Evolutionary conservation across 768 basidiomycete genomes (phyloP).

Genomic region (Clavulina sp.): DNA sequence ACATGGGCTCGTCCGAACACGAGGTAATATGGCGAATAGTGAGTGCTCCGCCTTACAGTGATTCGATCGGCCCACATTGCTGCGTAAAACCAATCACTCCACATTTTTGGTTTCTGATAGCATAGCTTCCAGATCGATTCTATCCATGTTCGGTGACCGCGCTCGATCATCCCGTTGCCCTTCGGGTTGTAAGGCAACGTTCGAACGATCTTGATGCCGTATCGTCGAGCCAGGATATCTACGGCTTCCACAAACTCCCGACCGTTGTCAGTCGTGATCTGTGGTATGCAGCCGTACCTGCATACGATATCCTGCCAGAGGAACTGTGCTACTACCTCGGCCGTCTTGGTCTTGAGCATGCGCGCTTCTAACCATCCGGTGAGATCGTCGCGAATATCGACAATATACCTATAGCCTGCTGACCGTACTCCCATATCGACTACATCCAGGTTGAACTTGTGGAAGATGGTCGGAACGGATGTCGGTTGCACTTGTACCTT

Average conservation of each 20-base stretch:
- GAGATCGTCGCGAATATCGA: background rate
- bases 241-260: background rate
- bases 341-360: background rate
- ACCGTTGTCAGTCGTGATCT: background rate
- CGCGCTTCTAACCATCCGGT: background rate
- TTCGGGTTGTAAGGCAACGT: background rate
- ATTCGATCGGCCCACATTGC: conserved; percentile 17
- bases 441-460: background rate
- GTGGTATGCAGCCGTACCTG: background rate
- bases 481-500: background rate
- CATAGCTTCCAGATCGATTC: background rate
- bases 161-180: background rate
- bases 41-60: conserved; percentile 17
- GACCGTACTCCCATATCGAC: background rate
- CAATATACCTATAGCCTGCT: background rate
- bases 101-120: conserved; percentile 11
- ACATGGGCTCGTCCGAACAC: background rate
- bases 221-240: background rate
- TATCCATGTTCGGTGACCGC: background rate
- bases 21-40: conserved; percentile 20
- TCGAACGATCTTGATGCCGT: background rate
- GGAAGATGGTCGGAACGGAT: background rate
- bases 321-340: background rate
- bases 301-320: background rate
- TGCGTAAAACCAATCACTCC: conserved; percentile 17